These are phyloP conservation scores for Pleurozium schreberi DNA, from an alignment of 225 moss, liverwort and hornwort genomes.

Conservation along the genomic window DNA sequence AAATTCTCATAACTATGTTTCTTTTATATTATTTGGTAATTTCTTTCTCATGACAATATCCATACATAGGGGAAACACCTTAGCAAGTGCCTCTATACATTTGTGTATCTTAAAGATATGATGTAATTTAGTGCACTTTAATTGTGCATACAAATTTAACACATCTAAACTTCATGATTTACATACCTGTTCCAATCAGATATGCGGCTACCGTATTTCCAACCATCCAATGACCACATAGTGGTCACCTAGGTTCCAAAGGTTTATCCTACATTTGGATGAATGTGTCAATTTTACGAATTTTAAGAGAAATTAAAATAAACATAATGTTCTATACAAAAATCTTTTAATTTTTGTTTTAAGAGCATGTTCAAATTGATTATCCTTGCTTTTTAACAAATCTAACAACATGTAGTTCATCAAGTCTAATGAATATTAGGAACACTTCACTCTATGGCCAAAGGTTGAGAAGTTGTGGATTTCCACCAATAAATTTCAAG, in stretches of 20 bases:
- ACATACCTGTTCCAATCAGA: neutral
- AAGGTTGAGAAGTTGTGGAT: too few species aligned
- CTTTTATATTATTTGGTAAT: neutral
- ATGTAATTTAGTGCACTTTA: neutral
- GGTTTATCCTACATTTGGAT: neutral
- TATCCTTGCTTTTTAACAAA: neutral
- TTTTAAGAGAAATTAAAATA: neutral
- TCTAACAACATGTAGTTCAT: neutral
- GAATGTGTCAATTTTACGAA: neutral
- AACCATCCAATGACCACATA: too few species aligned
- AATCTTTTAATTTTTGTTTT: neutral
- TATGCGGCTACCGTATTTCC: rapidly evolving
- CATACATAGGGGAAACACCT: neutral
- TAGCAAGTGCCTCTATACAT: rapidly evolving
- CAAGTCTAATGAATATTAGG: too few species aligned
- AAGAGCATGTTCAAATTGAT: neutral
- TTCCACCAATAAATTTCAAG: too few species aligned
- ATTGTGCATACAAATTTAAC: neutral
- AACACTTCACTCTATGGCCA: too few species aligned
- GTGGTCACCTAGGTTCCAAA: neutral
- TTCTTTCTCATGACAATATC: neutral
- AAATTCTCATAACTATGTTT: neutral
- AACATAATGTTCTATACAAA: neutral
- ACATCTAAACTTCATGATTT: neutral
- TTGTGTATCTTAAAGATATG: neutral